Evolutionary conservation across 2,329 filamentous ascomycete genomes (phyloP), one percentile per base, ranked within the genome.

Genomic region (Pseudogymnoascus sp.): DNA sequence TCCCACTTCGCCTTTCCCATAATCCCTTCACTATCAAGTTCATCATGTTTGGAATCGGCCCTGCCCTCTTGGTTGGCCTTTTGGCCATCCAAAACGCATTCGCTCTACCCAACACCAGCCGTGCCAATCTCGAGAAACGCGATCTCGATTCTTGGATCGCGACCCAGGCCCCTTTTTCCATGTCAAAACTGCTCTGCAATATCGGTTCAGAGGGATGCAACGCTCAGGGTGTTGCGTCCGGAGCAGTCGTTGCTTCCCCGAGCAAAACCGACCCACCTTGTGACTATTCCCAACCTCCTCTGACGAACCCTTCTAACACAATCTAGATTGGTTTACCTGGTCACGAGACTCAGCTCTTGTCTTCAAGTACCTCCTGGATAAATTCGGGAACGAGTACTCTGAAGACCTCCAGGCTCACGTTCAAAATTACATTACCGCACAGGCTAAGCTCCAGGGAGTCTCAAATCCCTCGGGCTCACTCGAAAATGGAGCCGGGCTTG

Each of bases 281-380:
- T 84, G 71, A 73, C 9, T 52, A 52, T 78, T 70, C 55, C 23
- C 8, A 9, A 15, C 9, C 19, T n/a, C 61, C 55, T 35, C 65
- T 67, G 37, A 66, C 48, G 6, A 6, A n/a, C n/a, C 15, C 33
- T 30, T 23, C 55, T 57, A 38, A 57, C 28, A 37, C 52, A 65
- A 45, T 34, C n/a, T 58, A 89, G 86, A 92, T 71, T 91, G 81
- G 68, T 92, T 84, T 68, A 90, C 86, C 0, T 92, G 89, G 89
- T 90, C 85, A 1, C 77, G 89, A 67, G 89, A 92, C 70, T 80
- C 85, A 13, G 86, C 84, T 21, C 76, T 92, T 28, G 82, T 83
- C 2, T 82, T 88, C 74, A 90, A 89, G 73, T 75, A 76, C 21
- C 72, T 92, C 13, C 76, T 88, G 7, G 88, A 92, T 66, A 77